phyloP scores from a whole-genome alignment of 345 rosid species.

The Acer campestre region DNA sequence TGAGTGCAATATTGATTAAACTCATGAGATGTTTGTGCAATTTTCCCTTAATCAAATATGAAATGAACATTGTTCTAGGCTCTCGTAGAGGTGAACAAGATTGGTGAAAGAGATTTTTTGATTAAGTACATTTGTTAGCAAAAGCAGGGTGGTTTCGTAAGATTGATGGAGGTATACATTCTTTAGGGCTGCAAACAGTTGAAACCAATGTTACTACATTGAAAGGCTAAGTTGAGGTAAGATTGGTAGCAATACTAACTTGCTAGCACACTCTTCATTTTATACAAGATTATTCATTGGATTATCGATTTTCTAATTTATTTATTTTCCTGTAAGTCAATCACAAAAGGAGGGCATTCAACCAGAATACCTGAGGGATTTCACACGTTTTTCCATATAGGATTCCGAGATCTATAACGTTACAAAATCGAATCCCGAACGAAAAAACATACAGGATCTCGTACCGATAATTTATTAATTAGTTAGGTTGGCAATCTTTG shows the following conservation, averaged over 20 bases:
- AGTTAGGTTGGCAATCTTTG: no score
- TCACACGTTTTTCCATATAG: no score
- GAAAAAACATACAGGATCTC: no score
- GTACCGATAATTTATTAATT: no score
- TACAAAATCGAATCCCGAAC: no score
- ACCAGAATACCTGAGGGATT: slow-evolving; percentile 30
- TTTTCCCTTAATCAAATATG: neutral
- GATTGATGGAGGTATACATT: slow-evolving; percentile 57
- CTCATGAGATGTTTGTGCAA: no score
- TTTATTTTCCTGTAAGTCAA: slow-evolving; percentile 22
- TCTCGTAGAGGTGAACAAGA: slow-evolving; percentile 57
- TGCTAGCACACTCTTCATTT: no score
- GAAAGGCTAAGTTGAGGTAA: slow-evolving; percentile 64
- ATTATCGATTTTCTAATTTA: no score
- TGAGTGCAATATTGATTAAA: no score
- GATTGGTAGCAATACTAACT: slow-evolving; percentile 4
- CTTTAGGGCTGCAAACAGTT: slow-evolving; percentile 55
- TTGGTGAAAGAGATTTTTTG: slow-evolving; percentile 50
- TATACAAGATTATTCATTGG: no score
- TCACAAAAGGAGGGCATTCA: slow-evolving; percentile 32
- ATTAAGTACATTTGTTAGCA: slow-evolving; percentile 48
- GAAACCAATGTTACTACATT: slow-evolving; percentile 73
- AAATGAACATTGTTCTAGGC: slow-evolving; percentile 38
- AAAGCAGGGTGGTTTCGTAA: slow-evolving; percentile 58
- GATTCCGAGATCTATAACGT: no score